Percentiles rank a stretch among this genome's conserved stretches.
Evolutionary conservation across 2,329 filamentous ascomycete genomes (phyloP).

Genomic region (Colletotrichum acutatum): DNA sequence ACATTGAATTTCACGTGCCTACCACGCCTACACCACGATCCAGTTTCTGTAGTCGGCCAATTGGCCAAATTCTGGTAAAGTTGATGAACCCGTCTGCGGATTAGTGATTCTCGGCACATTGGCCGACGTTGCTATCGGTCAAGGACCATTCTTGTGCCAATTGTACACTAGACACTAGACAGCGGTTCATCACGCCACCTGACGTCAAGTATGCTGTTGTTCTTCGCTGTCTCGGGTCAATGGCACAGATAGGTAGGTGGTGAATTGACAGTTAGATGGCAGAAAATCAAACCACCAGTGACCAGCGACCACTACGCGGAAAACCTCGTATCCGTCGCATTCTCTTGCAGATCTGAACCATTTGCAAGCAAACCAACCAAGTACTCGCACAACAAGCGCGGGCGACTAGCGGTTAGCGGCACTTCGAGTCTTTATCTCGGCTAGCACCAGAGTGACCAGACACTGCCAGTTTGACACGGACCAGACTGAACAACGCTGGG

Average conservation of each 20-base stretch:
- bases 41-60: not conserved
- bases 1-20: constrained; percentile 12
- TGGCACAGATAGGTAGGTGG: not conserved
- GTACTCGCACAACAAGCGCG: constrained; percentile 1
- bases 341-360: not conserved
- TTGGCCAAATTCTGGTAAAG: not conserved
- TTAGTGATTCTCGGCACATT: not conserved
- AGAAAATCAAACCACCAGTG: no score
- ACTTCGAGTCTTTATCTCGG: constrained; percentile 2
- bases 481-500: not conserved
- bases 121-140: not conserved
- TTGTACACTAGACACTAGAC: not conserved
- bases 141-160: not conserved
- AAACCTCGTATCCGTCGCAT: not conserved
- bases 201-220: not conserved
- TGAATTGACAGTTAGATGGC: not conserved
- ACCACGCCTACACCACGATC: not conserved
- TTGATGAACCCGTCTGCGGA: not conserved
- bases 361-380: not conserved
- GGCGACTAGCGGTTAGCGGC: constrained; percentile 25
- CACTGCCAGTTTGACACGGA: not conserved
- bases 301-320: no score
- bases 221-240: no score
- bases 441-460: not conserved
- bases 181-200: not conserved